phyloP scores from a whole-genome alignment of 2,329 filamentous ascomycete species.

The Niveomyces coronatus region DNA sequence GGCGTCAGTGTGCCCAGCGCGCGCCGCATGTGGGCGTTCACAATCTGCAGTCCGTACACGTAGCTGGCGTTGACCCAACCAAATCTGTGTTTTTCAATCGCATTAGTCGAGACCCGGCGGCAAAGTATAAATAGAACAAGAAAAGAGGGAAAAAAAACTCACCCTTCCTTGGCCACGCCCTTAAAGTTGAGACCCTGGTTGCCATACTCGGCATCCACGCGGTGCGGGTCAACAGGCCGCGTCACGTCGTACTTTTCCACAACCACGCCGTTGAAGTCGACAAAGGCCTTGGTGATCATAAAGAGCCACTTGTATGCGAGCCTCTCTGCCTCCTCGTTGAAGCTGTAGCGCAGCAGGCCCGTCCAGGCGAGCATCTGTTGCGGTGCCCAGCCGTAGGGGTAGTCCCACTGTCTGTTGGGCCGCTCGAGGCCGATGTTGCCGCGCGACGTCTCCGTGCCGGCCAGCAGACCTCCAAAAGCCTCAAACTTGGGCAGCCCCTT shows the following conservation, averaged over 20 bases:
- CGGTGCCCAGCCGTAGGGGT: constrained; percentile 94
- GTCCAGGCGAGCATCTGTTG: constrained; percentile 99
- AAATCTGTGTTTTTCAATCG: constrained; percentile 63
- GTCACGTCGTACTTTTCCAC: constrained; percentile 99
- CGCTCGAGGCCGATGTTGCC: constrained; percentile 69
- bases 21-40: constrained; percentile 81
- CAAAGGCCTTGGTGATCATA: constrained; percentile 97
- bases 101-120: background rate
- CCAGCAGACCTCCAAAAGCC: constrained; percentile 74
- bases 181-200: constrained; percentile 96
- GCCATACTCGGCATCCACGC: constrained; percentile 92
- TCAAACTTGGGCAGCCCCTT: constrained; percentile 82
- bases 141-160: constrained; percentile 30
- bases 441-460: constrained; percentile 81
- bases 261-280: constrained; percentile 95
- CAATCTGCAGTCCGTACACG: constrained; percentile 80
- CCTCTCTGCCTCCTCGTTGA: constrained; percentile 78
- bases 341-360: constrained; percentile 82
- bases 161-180: constrained; percentile 93
- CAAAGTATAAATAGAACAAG: no score
- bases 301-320: constrained; percentile 94
- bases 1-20: constrained; percentile 81
- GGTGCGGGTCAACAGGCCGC: constrained; percentile 76
- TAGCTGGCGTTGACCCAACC: constrained; percentile 99
- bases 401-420: constrained; percentile 97